These are phyloP conservation scores for Aspergillus panamensis DNA, from an alignment of 495 filamentous ascomycete genomes.

Conservation along the genomic window DNA sequence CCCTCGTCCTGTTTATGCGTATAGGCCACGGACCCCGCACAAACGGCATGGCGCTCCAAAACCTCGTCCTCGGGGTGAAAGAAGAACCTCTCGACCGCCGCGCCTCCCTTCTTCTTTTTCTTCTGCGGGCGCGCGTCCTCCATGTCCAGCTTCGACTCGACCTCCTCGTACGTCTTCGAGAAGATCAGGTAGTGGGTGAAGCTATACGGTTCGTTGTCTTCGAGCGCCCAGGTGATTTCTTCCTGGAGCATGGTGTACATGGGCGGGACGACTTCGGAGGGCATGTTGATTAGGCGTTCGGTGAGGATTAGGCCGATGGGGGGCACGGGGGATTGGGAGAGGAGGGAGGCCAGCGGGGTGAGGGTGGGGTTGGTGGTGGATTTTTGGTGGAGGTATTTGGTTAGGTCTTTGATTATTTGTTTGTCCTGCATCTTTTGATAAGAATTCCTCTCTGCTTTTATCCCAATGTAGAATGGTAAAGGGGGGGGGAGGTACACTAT, in stretches of 20 bases:
- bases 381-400: slow-evolving; percentile 65
- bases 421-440: slow-evolving; percentile 49
- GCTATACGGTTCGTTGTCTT: slow-evolving; percentile 87
- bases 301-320: slow-evolving; percentile 81
- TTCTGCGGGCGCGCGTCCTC: slow-evolving; percentile 66
- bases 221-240: slow-evolving; percentile 84
- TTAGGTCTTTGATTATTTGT: slow-evolving; percentile 63
- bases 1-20: slow-evolving; percentile 72
- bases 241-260: slow-evolving; percentile 96
- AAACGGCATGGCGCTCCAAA: slow-evolving; percentile 67
- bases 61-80: slow-evolving; percentile 98
- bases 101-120: slow-evolving; percentile 66
- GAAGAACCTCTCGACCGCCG: slow-evolving; percentile 57
- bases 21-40: slow-evolving; percentile 65
- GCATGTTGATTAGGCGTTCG: slow-evolving; percentile 93
- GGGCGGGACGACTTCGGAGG: slow-evolving; percentile 82
- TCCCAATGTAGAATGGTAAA: background rate
- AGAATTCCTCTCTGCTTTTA: background rate
- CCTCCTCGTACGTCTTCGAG: slow-evolving; percentile 85
- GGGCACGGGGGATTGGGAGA: slow-evolving; percentile 49
- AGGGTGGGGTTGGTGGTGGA: slow-evolving; percentile 51
- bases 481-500: slow-evolving; percentile 45
- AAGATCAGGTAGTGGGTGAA: slow-evolving; percentile 92
- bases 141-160: slow-evolving; percentile 73
- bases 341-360: slow-evolving; percentile 49